phyloP scores from a whole-genome alignment of 805 yeast species.

The Candida tallmaniae region DNA sequence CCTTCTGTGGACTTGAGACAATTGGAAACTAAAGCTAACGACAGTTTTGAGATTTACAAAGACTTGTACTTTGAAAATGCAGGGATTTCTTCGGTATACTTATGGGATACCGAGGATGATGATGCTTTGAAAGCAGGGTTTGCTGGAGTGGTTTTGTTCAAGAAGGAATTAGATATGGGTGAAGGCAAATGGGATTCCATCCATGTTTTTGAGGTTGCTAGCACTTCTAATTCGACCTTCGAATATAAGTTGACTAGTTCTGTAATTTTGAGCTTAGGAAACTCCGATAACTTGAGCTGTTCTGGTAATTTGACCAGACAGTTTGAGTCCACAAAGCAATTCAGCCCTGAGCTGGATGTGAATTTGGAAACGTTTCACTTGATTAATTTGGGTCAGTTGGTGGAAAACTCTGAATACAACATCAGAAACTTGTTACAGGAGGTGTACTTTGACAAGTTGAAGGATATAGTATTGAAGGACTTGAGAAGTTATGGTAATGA shows the following conservation, averaged over 20 bases:
- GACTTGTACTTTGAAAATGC: slow-evolving; percentile 90
- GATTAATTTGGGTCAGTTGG: slow-evolving; percentile 75
- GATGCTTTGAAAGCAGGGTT: slow-evolving; percentile 48
- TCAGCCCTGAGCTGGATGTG: slow-evolving; percentile 26
- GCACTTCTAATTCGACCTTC: slow-evolving; percentile 32
- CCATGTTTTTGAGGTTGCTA: slow-evolving; percentile 79
- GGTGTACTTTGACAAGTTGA: slow-evolving; percentile 92
- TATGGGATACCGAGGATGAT: slow-evolving; percentile 80
- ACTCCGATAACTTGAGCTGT: slow-evolving; percentile 37
- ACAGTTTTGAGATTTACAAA: slow-evolving; percentile 86
- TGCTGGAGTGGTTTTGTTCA: slow-evolving; percentile 87
- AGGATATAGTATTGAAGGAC: slow-evolving; percentile 64
- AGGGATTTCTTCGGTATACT: slow-evolving; percentile 81
- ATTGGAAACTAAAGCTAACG: slow-evolving; percentile 78
- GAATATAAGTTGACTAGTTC: slow-evolving; percentile 79
- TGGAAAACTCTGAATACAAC: slow-evolving; percentile 86
- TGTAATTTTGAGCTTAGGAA: slow-evolving; percentile 68
- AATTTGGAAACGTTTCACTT: slow-evolving; percentile 64
- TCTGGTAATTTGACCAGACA: slow-evolving; percentile 89
- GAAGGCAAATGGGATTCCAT: slow-evolving; percentile 85
- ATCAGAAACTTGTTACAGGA: slow-evolving; percentile 85
- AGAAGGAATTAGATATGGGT: slow-evolving; percentile 54
- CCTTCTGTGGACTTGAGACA: slow-evolving; percentile 67
- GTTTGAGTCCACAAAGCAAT: slow-evolving; percentile 46
- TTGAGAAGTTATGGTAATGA: slow-evolving; percentile 35